Base-by-base conservation (phyloP, 2,329 filamentous ascomycete species). In the Scedosporium aurantiacum region DNA sequence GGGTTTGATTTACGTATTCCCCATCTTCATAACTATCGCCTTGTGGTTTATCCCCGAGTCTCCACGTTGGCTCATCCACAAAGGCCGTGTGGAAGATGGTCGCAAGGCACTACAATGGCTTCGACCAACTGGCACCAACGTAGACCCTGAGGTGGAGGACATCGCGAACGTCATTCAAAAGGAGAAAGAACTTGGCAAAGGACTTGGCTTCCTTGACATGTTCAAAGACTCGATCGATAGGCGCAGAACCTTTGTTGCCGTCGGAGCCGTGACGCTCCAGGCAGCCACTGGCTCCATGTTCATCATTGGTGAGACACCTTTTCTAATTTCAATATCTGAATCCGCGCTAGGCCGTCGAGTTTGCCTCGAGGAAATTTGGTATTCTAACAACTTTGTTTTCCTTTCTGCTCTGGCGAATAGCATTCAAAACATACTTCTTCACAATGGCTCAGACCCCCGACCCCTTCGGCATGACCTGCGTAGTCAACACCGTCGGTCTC, bases 341-440 rank as follows among this genome's bases (percentile, higher is more conserved):
- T 14, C 23, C 5, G 8, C 43, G 4, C 14, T 18, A 21, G 21
- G 7, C 18, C 12, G 10, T 28, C 5, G 8, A 3, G 32, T 37
- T 4, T 12, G 32, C 10, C 32, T 37, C 10, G 32, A 37, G 14
- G 32, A 37, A 37, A 37, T 37, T 37, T 10, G 2, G 8, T 14
- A 37, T 37, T 37, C 8, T 37, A 37, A 37, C 32, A 8, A 8
- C 28, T 32, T 8, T 37, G 12, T 37, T 4, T 37, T 4, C 32
- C 32, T 16, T 10, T 52, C 43, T 56, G 27, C 23, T 23, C 10
- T 6, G 18, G 27, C 5, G 14, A 69, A 69, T 47, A 78, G 78
- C 75, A 2, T 78, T 77, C 65, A 72, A 73, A 41, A 79, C 79
- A 10, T 82, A 82, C 68, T 82, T 82, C 72, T 79, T 82, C 67